A percentile compares a stretch with the other conserved stretches of the same genome.
phyloP scores from a whole-genome alignment of 129 eudicot species.

The Gnaphalium uliginosum region DNA sequence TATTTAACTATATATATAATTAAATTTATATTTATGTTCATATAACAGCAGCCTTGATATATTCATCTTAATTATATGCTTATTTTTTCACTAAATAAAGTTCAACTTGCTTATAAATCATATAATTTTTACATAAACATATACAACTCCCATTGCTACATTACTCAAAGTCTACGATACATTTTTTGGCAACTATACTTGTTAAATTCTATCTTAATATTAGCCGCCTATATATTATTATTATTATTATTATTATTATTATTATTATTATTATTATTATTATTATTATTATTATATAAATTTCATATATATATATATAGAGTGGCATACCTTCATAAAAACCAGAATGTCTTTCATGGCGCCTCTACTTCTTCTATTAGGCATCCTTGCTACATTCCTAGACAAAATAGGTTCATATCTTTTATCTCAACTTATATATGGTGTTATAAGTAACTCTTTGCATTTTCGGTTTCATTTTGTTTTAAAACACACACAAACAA shows the following conservation, averaged over 20 bases:
- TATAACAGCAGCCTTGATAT: not conserved
- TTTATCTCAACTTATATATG: not conserved
- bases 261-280: no score
- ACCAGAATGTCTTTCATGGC: slow-evolving; percentile 37
- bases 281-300: no score
- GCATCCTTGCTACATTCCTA: slow-evolving; percentile 24
- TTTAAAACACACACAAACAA: no score
- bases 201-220: not conserved
- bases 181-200: not conserved
- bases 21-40: no score
- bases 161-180: not conserved
- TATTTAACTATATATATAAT: no score
- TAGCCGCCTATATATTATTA: no score
- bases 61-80: no score
- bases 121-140: not conserved
- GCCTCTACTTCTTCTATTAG: slow-evolving; percentile 24
- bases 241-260: no score
- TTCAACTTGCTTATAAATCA: slow-evolving; percentile 19
- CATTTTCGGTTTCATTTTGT: not conserved
- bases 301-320: no score
- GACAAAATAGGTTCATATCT: slow-evolving; percentile 24
- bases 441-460: not conserved
- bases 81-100: slow-evolving; percentile 1
- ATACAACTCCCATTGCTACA: slow-evolving; percentile 22
- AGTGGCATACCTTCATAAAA: slow-evolving; percentile 13